These are phyloP conservation scores for Davidsoniella australis DNA, from an alignment of 2,329 filamentous ascomycete species.

Conservation along the genomic window DNA sequence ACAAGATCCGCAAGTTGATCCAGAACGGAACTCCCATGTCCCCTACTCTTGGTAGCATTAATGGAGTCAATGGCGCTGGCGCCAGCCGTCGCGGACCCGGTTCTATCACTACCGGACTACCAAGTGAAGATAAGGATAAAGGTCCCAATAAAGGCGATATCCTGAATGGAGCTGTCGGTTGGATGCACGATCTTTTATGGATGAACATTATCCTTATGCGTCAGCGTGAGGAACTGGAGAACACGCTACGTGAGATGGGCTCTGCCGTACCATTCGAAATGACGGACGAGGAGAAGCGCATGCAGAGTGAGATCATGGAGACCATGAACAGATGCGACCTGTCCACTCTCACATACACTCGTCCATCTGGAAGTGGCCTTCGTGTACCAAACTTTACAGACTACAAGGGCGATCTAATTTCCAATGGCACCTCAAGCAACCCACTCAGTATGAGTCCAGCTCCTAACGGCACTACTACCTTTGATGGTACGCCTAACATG, in stretches of 20 bases:
- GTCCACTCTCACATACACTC: slow-evolving; percentile 66
- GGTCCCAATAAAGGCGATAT: slow-evolving; percentile 98
- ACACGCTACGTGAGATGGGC: slow-evolving; percentile 54
- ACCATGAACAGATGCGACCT: slow-evolving; percentile 67
- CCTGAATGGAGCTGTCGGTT: slow-evolving; percentile 88
- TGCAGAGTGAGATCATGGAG: slow-evolving; percentile 84
- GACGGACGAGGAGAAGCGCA: slow-evolving; percentile 83
- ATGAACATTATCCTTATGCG: slow-evolving; percentile 79
- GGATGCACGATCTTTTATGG: slow-evolving; percentile 98
- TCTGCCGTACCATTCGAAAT: slow-evolving; percentile 64
- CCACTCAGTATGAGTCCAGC: slow-evolving; percentile 12
- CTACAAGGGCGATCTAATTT: slow-evolving; percentile 62
- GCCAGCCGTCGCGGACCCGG: slow-evolving; percentile 64
- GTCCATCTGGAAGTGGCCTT: slow-evolving; percentile 66
- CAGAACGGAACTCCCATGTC: slow-evolving; percentile 83
- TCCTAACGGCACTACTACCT: slow-evolving; percentile 3
- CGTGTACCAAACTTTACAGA: slow-evolving; percentile 90
- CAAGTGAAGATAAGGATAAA: slow-evolving; percentile 94
- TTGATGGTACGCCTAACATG: slow-evolving; percentile 37
- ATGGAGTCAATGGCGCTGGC: slow-evolving; percentile 68
- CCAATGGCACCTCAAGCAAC: slow-evolving; percentile 20
- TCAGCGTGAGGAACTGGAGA: slow-evolving; percentile 74
- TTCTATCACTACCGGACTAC: slow-evolving; percentile 82
- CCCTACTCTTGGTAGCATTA: slow-evolving; percentile 69
- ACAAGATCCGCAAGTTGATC: slow-evolving; percentile 90